phyloP scores from a whole-genome alignment of 1,284 basidiomycete species.

The Sporisorium scitamineum region DNA sequence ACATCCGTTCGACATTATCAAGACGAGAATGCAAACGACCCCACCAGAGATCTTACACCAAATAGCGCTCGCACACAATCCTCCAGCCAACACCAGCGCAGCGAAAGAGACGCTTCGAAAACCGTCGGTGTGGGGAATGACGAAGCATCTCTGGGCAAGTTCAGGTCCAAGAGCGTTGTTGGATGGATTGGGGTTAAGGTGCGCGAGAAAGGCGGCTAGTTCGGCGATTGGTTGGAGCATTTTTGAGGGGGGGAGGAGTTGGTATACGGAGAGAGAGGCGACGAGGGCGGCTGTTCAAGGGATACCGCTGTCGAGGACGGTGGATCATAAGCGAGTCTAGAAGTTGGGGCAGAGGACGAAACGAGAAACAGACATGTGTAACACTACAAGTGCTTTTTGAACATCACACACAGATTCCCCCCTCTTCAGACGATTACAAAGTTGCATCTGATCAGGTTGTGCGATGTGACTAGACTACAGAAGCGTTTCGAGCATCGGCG shows the following conservation, averaged over 20 bases:
- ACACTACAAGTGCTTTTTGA: not conserved
- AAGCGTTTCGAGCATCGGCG: not conserved
- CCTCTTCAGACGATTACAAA: not conserved
- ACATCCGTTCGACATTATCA: conserved; percentile 68
- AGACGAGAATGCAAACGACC: conserved; percentile 67
- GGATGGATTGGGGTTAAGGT: conserved; percentile 64
- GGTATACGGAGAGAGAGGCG: conserved; percentile 46
- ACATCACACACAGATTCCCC: not conserved
- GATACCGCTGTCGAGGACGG: not conserved
- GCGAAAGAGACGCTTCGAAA: not conserved
- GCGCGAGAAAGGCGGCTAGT: conserved; percentile 65
- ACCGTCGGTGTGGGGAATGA: conserved; percentile 38
- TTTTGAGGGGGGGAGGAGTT: conserved; percentile 59
- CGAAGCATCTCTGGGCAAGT: conserved; percentile 45
- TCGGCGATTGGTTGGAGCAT: conserved; percentile 68
- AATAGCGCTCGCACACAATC: conserved; percentile 13
- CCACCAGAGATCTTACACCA: conserved; percentile 31
- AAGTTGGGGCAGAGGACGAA: too few species aligned
- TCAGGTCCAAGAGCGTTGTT: conserved; percentile 54
- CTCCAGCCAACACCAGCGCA: not conserved
- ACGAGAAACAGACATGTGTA: not conserved
- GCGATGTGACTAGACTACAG: not conserved
- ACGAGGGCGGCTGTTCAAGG: not conserved
- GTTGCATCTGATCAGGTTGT: not conserved
- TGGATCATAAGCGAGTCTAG: conserved; percentile 32